Conservation (phyloP, 2,329 filamentous ascomycete species). For the Aspergillus aculeatinus region DNA sequence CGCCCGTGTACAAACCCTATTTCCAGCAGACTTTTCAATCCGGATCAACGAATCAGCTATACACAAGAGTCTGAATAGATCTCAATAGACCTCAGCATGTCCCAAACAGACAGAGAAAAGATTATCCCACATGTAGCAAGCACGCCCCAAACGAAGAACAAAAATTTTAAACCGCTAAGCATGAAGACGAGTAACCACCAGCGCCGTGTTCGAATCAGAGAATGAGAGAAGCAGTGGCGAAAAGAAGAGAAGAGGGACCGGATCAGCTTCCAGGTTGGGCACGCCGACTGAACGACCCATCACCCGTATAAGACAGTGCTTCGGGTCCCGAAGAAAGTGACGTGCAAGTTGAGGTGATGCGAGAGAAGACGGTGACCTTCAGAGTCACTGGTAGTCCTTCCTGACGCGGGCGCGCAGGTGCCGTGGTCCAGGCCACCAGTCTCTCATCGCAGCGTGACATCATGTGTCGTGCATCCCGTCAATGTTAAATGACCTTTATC, state of each 20-base stretch:
- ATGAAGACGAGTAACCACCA: conserved; percentile 32
- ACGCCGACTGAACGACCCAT: conserved; percentile 6
- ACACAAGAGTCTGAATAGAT: conserved; percentile 13
- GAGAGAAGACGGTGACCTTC: conserved; percentile 8
- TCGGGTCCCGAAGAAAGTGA: conserved; percentile 2
- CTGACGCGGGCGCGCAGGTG: conserved; percentile 7
- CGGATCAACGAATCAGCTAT: conserved; percentile 19
- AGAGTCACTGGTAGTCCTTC: not conserved
- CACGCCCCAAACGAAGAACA: conserved; percentile 10
- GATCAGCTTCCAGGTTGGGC: conserved; percentile 9
- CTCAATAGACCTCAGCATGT: conserved; percentile 13
- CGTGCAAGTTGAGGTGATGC: conserved; percentile 8
- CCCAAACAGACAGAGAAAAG: conserved; percentile 23
- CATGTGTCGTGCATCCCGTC: conserved; percentile 10
- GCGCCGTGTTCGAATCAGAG: conserved; percentile 28
- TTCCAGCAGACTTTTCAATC: conserved; percentile 20
- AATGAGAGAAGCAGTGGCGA: conserved; percentile 7
- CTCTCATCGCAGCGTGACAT: not conserved
- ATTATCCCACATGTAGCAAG: conserved; percentile 17
- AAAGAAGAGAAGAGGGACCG: conserved; percentile 14
- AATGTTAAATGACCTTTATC: conserved; percentile 12
- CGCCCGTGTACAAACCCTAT: not conserved
- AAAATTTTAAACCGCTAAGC: conserved; percentile 22
- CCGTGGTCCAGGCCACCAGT: not conserved
- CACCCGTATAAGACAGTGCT: conserved; percentile 5